Base-by-base conservation (phyloP, 2,329 filamentous ascomycete species). In the Ilyonectria sp. region DNA sequence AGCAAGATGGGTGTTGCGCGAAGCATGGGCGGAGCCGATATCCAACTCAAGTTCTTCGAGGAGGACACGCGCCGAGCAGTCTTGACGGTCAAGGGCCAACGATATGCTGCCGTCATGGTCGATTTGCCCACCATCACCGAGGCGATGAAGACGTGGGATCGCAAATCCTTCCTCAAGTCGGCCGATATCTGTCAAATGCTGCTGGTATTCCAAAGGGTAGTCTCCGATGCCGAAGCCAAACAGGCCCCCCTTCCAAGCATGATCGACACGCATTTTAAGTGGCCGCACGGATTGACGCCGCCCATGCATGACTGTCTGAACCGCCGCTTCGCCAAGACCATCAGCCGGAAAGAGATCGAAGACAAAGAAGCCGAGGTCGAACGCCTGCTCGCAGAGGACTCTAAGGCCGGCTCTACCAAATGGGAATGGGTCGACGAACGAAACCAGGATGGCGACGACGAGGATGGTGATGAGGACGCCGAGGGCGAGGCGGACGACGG, bases 121-220 rank as follows among this genome's bases (percentile, higher is more conserved):
- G 94, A 97, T 74, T 82, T 97, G 35, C 94, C 94, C 0, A 96
- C 93, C 67, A 93, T 97, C 65, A 91, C 95, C 6, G 94, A 97
- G 78, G 92, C 91, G 8, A 94, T 96, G 92, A 97, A 97, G 85
- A 95, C 93, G 66, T 97, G 94, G 93, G 94, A 97, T 78, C 91
- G 91, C 76, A 94, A 93, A 76, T 89, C 91, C 19, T 94, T 95
- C 85, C 94, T 95, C 84, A 97, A 97, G 82, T 93, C 93, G 9
- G 92, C 93, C 35, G 94, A 97, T 77, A 89, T 97, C 37, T 94
- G 92, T 73, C 94, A 97, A 82, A 97, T 97, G 93, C 87, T 97
- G 40, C 83, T 97, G 8, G 93, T 95, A 1, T 89, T 94, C 65
- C 91, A 92, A 9, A 84, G 82, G 35, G 91, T 95, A 19, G 82